Base-by-base conservation (phyloP, 768 basidiomycete species). In the Strobilomyces dryophilus region DNA sequence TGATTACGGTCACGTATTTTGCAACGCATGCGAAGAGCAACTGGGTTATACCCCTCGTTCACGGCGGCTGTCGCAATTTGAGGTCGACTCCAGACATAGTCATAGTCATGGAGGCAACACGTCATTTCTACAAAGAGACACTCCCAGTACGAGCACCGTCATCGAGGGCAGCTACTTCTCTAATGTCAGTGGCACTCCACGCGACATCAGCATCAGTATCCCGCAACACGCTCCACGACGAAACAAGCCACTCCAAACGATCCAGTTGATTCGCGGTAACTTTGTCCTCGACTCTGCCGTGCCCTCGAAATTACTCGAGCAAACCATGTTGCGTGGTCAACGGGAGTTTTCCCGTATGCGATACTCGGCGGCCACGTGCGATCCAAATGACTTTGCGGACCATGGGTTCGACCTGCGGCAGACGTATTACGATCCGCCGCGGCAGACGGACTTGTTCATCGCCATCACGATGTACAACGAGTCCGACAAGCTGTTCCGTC, bases 271-370 rank as follows among this genome's bases (percentile, higher is more conserved):
- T 71, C 88, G 91, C 55, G 95, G 95, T 8, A 97, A 98, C 70
- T 85, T 97, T 45, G 91, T 98, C 11, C 75, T 95, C 34, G 94
- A 98, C 72, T 83, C 87, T 12, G 80, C 88, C 0, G 93, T 98
- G 0, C 95, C 95, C 0, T 79, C 87, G n/a, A 95, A 93, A 61
- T 76, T 98, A 37, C 79, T 98, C 24, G 84, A 91, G 53, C 83
- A 91, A 78, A 92, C 89, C 61, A 74, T 83, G 6, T 71, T 80
- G 55, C 80, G 83, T 46, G 85, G 80, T 41, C 92, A 92, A 52
- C 83, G 92, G 57, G 95, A 97, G 70, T 95, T 92, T 67, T 92
- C 91, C 0, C 87, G 92, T 71, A 95, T 98, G 93, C 84, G 95
- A 5, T 98, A 98, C 72, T 87, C 86, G 10, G 95, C 94, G 0